Percentiles rank a stretch among this genome's conserved stretches.
Conservation (phyloP, 306 rosid genomes). For the Corylus avellana region DNA sequence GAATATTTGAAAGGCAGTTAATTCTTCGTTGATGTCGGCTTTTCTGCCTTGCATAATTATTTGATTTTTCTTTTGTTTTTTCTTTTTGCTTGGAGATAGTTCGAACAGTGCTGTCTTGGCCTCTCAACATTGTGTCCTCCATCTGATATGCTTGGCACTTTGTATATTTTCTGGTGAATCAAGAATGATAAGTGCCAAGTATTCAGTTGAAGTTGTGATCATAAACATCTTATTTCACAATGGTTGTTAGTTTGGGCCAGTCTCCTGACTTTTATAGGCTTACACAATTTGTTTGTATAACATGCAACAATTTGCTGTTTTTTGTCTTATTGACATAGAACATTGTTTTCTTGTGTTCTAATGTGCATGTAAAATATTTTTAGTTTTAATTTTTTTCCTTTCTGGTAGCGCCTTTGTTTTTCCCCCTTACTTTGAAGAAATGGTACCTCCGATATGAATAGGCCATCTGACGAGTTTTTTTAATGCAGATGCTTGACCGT, state of each 20-base stretch:
- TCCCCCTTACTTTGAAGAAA: not conserved
- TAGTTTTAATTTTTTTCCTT: not conserved
- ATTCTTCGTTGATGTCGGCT: not conserved
- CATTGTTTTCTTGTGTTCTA: not conserved
- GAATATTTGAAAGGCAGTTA: not conserved
- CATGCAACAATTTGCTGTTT: not conserved
- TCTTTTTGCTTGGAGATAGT: not conserved
- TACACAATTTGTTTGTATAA: not conserved
- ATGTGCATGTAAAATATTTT: not conserved
- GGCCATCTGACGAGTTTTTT: constrained; percentile 28
- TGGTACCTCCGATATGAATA: not conserved
- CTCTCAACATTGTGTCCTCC: not conserved
- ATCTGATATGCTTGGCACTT: constrained; percentile 5
- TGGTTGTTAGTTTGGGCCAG: not conserved
- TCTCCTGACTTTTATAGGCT: not conserved
- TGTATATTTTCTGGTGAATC: constrained; percentile 3
- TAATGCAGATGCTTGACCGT: constrained; percentile 76
- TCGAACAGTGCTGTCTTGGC: not conserved
- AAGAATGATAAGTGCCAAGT: constrained; percentile 3
- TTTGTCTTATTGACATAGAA: not conserved
- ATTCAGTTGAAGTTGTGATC: not conserved
- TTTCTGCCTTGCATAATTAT: no score
- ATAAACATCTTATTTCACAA: not conserved
- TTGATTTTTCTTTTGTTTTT: no score
- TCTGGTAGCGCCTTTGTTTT: not conserved